Base-by-base conservation (phyloP, 345 rosid genomes). In the Rhizophora mangle region DNA sequence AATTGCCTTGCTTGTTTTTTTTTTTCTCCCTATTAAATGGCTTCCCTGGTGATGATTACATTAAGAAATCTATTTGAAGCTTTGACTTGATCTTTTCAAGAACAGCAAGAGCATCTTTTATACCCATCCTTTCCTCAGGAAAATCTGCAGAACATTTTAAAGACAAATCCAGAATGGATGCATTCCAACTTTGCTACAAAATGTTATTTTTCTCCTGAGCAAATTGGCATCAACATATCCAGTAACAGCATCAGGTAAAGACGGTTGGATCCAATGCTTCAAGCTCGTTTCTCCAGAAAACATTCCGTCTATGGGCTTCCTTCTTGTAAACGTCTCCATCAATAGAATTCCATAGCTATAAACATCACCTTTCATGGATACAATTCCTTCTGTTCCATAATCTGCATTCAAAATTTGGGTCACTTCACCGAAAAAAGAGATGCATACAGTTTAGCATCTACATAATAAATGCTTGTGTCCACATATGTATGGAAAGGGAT, bases 331-430 rank as follows among this genome's bases (percentile, higher is more conserved):
- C 57, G 36, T 43, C 30, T 63, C 55, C 67, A 63, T 15, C 24
- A 63, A 13, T 29, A 67, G 3, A 3, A 67, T 67, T 5, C 70
- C 70, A 24, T 4, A 24, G n/a, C 60, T 67, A 18, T 55, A 63
- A 26, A 63, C 16, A 16, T 63, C 67, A 6, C 67, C 54, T 27
- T 19, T 46, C 24, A 26, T 15, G 1, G 70, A 67, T 5, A 67
- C 70, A 8, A 24, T n/a, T 53, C 57, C 57, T 53, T 53, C 26
- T 19, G 22, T 7, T 6, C 57, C 57, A 22, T 53, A 53, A 26
- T 53, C 57, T 53, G 57, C 57, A n/a, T 53, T 22, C 24, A 22
- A 8, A 53, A 20, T 20, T 53, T 53, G 57, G 57, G 21, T 53
- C 6, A 53, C 22, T 5, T 18, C 24, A 24, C 24, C 24, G 24